Conservation (phyloP, 331 rosid genomes). For the Arachis monticola region DNA sequence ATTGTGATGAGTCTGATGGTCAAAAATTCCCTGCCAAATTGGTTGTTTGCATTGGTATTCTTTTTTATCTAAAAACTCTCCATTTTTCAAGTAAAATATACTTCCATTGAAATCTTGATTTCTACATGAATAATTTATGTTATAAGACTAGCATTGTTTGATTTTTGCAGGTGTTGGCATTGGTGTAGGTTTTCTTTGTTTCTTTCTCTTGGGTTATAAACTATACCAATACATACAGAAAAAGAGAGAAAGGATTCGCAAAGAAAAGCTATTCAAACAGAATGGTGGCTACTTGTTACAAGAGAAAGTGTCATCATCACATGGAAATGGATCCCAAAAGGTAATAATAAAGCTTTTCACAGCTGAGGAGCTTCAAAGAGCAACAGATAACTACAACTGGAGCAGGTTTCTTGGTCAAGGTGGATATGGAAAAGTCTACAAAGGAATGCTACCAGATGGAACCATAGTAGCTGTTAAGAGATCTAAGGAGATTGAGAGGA, state of each 20-base stretch:
- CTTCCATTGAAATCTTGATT: neutral
- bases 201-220: constrained; percentile 48
- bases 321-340: constrained; percentile 31
- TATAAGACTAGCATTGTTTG: neutral
- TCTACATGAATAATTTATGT: neutral
- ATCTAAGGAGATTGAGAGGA: constrained; percentile 48
- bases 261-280: constrained; percentile 57
- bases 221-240: constrained; percentile 36
- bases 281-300: constrained; percentile 12
- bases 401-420: constrained; percentile 68
- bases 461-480: constrained; percentile 62
- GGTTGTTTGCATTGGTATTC: constrained; percentile 50
- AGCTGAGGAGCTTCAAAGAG: constrained; percentile 58
- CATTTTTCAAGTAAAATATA: neutral
- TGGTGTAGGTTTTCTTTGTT: constrained; percentile 47
- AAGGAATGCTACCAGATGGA: constrained; percentile 68
- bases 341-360: constrained; percentile 52
- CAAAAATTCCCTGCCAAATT: constrained; percentile 46
- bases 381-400: constrained; percentile 61
- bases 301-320: constrained; percentile 43
- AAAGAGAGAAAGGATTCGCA: constrained; percentile 31
- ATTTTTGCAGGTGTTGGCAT: constrained; percentile 56
- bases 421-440: constrained; percentile 60
- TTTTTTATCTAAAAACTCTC: constrained; percentile 9
- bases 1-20: constrained; percentile 40